Evolutionary conservation across 371 early-diverging fungal genomes (phyloP), one percentile per base, ranked within the genome.

Genomic region (Ordospora pajunii): DNA sequence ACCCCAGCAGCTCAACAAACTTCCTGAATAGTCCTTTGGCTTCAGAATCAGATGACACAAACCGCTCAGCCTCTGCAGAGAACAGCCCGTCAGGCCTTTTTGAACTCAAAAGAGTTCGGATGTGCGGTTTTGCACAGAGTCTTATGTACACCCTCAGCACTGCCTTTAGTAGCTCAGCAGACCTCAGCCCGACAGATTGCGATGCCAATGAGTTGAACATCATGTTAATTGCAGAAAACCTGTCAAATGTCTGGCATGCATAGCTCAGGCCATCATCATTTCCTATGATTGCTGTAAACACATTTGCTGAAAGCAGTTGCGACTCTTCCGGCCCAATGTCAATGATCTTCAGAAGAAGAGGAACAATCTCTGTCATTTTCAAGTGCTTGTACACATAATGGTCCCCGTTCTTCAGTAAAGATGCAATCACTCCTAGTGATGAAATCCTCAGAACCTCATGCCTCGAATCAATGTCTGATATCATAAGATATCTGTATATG

Each of bases 301-400:
- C 94, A 83, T 94, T 92, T 32, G 92, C 93, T 25, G 96, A 95
- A 48, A 90, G 93, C n/a, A 93, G 92, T 82, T 97, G 96, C 50
- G 93, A 92, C 22, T 93, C 88, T 81, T 94, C 94, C 67, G 89
- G 89, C 23, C 96, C 96, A 21, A 91, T 91, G 79, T 96, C 95
- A 93, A 96, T 94, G 78, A 93, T 95, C 73, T 94, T 89, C 21
- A 97, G 88, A 82, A 95, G 93, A 8, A 97, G 88, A 1, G 96
- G 97, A 69, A 97, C 91, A 71, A 96, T 93, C 85, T 97, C 97
- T 49, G 97, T 96, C 23, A 91, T 91, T 19, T 95, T 87, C 70
- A 97, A 86, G 79, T 94, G 94, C 50, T 88, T 89, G 76, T 93
- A 92, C 11, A 94, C 92, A 71, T 94, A 93, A 22, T 92, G 89